Evolutionary conservation across 495 filamentous ascomycete species (phyloP).

Genomic region (Lichina pygmaea): DNA sequence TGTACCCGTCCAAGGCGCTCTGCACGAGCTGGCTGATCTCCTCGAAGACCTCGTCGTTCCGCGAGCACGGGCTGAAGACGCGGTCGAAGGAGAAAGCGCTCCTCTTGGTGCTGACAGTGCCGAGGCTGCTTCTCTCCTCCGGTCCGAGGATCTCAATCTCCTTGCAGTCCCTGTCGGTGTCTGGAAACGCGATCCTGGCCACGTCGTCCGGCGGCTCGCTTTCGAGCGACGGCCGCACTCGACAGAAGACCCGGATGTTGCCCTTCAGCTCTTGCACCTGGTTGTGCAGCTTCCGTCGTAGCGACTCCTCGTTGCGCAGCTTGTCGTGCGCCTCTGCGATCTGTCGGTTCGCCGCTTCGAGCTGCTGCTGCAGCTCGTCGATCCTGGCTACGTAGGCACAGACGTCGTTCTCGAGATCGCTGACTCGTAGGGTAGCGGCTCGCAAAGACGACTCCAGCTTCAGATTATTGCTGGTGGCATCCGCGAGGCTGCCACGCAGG

Average conservation of each 20-base stretch:
- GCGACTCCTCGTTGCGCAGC: constrained; percentile 69
- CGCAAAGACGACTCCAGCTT: constrained; percentile 47
- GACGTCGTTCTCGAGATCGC: constrained; percentile 67
- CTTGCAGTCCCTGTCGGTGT: constrained; percentile 44
- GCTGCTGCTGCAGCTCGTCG: constrained; percentile 42
- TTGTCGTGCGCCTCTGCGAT: constrained; percentile 51
- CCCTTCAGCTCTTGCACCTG: constrained; percentile 97
- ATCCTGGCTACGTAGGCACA: constrained; percentile 65
- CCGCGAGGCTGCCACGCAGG: constrained; percentile 33
- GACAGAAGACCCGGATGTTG: constrained; percentile 95
- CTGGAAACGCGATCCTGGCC: constrained; percentile 50
- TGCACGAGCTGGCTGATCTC: constrained; percentile 96
- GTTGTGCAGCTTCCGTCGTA: constrained; percentile 81
- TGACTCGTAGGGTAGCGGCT: constrained; percentile 48
- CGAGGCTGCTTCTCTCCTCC: constrained; percentile 61
- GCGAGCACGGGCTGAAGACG: constrained; percentile 52
- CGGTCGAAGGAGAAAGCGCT: constrained; percentile 81
- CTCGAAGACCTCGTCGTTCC: constrained; percentile 76
- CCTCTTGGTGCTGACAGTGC: constrained; percentile 43
- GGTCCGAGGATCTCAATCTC: constrained; percentile 66
- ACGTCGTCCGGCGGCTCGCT: constrained; percentile 27
- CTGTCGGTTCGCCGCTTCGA: constrained; percentile 47
- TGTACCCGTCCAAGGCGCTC: constrained; percentile 88
- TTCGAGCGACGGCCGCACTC: constrained; percentile 59
- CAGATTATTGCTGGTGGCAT: constrained; percentile 30